These are phyloP conservation scores for Ogataea minuta DNA, from an alignment of 805 yeast genomes.

Conservation along the genomic window DNA sequence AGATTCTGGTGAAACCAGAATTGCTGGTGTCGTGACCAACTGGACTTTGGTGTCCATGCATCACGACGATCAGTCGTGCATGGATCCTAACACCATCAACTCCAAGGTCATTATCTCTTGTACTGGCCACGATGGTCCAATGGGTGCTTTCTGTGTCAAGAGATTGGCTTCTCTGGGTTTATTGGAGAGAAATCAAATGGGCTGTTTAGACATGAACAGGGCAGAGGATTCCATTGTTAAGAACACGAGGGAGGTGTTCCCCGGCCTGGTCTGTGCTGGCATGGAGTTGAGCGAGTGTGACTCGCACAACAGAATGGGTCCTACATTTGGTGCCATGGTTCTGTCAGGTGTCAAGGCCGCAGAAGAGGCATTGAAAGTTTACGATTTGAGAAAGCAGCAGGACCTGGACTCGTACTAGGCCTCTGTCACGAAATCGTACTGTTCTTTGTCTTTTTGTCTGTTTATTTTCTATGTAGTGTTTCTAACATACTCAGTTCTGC, in stretches of 20 bases:
- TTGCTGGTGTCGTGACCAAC: constrained; percentile 80
- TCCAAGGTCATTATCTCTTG: constrained; percentile 63
- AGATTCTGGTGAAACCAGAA: constrained; percentile 56
- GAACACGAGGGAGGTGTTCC: constrained; percentile 61
- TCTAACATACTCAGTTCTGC: too few relatives aligned
- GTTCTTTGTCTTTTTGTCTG: constrained; percentile 25
- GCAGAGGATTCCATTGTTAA: constrained; percentile 77
- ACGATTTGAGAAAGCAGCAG: constrained; percentile 31
- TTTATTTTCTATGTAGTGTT: too few relatives aligned
- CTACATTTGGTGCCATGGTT: constrained; percentile 81
- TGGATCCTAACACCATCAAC: constrained; percentile 81
- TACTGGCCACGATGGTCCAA: constrained; percentile 82
- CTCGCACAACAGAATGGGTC: constrained; percentile 81
- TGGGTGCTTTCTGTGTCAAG: constrained; percentile 78
- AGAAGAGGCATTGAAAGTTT: constrained; percentile 40
- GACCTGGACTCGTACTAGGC: constrained; percentile 20
- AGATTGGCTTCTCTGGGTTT: constrained; percentile 54
- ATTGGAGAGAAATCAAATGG: constrained; percentile 59
- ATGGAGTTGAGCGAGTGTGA: constrained; percentile 79
- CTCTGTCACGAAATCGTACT: constrained; percentile 1
- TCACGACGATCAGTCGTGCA: constrained; percentile 74
- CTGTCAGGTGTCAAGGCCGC: constrained; percentile 79
- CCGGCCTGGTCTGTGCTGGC: constrained; percentile 66
- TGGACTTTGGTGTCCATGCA: constrained; percentile 78
- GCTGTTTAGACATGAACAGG: constrained; percentile 74